Percentiles rank a stretch among this genome's conserved stretches.
These are phyloP conservation scores for Xylariaceae sp. DNA, from an alignment of 2,329 filamentous ascomycete genomes.

Conservation along the genomic window DNA sequence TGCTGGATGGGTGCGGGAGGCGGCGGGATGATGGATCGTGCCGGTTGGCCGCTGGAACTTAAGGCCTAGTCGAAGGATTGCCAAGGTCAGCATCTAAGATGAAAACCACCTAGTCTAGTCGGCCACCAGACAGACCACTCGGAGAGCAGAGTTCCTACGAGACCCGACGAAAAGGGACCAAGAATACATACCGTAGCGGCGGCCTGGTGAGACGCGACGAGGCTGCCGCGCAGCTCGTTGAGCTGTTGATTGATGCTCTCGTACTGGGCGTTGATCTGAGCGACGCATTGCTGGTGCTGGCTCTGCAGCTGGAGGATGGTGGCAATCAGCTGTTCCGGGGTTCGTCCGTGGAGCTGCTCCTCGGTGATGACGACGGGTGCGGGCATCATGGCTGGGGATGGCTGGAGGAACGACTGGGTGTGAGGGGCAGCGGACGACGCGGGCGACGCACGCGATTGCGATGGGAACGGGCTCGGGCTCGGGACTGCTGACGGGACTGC, in stretches of 20 bases:
- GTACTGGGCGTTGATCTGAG: conserved; percentile 32
- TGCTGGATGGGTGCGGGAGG: conserved; percentile 24
- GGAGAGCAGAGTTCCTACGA: too few species aligned
- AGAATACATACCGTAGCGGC: conserved; percentile 28
- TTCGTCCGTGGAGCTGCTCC: conserved; percentile 30
- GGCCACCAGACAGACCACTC: too few species aligned
- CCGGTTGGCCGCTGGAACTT: conserved; percentile 19
- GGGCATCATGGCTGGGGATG: conserved; percentile 20
- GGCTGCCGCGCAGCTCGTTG: conserved; percentile 30
- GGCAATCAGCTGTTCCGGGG: conserved; percentile 33
- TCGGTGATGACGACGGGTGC: conserved; percentile 26
- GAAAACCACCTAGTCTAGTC: too few species aligned
- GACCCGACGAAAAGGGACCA: background rate
- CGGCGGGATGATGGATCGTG: conserved; percentile 22
- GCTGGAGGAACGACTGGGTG: conserved; percentile 20
- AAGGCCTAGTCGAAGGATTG: conserved; percentile 18
- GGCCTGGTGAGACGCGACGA: conserved; percentile 30
- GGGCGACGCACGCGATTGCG: conserved; percentile 9
- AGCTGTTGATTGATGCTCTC: conserved; percentile 33
- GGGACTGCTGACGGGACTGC: conserved; percentile 16
- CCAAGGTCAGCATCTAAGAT: too few species aligned
- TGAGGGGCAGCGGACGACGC: conserved; percentile 5
- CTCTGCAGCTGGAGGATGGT: conserved; percentile 34
- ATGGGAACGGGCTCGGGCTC: conserved; percentile 17
- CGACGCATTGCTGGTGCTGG: conserved; percentile 32